Conservation (phyloP, 2,329 filamentous ascomycete species). For the Bisporella sp. region DNA sequence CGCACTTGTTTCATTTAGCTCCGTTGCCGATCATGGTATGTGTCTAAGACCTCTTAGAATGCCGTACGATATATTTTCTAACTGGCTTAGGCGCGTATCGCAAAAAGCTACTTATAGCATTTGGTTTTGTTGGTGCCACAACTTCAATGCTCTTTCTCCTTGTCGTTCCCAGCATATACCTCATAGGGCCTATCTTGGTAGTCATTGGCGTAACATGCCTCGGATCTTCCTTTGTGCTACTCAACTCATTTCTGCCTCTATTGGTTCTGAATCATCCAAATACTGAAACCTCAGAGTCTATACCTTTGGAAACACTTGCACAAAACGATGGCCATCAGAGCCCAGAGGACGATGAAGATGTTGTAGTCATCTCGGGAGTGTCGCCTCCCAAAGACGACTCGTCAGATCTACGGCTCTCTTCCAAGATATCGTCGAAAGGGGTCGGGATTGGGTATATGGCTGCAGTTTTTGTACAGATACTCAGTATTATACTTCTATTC, state of each 20-base stretch:
- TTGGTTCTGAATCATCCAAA: conserved; percentile 79
- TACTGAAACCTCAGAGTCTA: conserved; percentile 3
- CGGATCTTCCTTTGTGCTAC: conserved; percentile 85
- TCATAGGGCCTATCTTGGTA: conserved; percentile 74
- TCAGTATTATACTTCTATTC: conserved; percentile 71
- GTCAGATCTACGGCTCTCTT: conserved; percentile 70
- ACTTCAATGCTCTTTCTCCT: conserved; percentile 84
- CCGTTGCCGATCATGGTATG: conserved; percentile 80
- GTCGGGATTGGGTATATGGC: conserved; percentile 91
- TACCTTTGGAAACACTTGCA: conserved; percentile 11
- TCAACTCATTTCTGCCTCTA: conserved; percentile 90
- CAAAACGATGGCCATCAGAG: neutral
- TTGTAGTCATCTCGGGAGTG: neutral
- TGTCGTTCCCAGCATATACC: conserved; percentile 64
- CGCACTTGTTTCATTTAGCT: conserved; percentile 90
- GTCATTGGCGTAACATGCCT: conserved; percentile 90
- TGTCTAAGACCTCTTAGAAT: neutral
- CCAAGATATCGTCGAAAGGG: conserved; percentile 82
- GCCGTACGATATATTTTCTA: neutral
- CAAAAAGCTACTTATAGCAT: conserved; percentile 76
- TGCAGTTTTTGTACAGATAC: conserved; percentile 73
- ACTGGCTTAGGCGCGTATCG: conserved; percentile 51
- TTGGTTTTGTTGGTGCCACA: conserved; percentile 75
- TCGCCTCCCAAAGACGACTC: conserved; percentile 18
- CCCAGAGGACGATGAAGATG: neutral